Evolutionary conservation across 331 rosid species (phyloP), one percentile per base, ranked within the genome.

Genomic region (Pyracantha coccinea): DNA sequence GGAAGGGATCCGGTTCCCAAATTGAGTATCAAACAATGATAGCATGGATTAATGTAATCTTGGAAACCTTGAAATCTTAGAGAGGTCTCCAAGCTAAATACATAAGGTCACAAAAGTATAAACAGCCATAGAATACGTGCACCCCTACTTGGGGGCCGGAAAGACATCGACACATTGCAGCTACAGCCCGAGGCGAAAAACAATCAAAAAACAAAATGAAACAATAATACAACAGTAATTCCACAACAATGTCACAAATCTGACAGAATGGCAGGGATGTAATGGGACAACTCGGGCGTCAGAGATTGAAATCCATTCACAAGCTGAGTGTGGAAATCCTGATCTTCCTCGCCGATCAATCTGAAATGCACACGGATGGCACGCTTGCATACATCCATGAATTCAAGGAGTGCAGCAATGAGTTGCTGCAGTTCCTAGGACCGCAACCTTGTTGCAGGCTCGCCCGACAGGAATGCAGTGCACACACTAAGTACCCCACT

Each of bases 371-470:
- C 97, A 2, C 99, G 89, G 75, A 94, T 94, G 20, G 99, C 99
- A 13, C 99, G 99, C 79, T 91, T 94, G 84, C 99, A 94, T n/a
- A 94, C 99, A 1, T 97, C 99, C 99, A 94, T 94, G 77, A 94
- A 94, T 79, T 94, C 99, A 6, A 94, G 99, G 57, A 94, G 97
- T 0, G 99, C 99, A 3, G 99, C 99, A 12, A 94, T 94, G 29
- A 94, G 99, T 78, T 94, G 99, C 87, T 94, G 99, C 74, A 94
- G 82, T 87, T 92, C 99, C 82, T 94, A 96, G 0, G 99, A 90
- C 32, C 99, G 92, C 83, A 94, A 77, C 88, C 99, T 86, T 0
- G 99, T 94, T 0, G 99, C 99, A 20, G 99, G 97, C 79, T 94
- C 99, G 44, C 99, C 99, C 0, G 99, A 94, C 80, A 94, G 86